These are phyloP conservation scores for Primulina huaijiensis DNA, from an alignment of 257 asterid genomes.

Conservation along the genomic window DNA sequence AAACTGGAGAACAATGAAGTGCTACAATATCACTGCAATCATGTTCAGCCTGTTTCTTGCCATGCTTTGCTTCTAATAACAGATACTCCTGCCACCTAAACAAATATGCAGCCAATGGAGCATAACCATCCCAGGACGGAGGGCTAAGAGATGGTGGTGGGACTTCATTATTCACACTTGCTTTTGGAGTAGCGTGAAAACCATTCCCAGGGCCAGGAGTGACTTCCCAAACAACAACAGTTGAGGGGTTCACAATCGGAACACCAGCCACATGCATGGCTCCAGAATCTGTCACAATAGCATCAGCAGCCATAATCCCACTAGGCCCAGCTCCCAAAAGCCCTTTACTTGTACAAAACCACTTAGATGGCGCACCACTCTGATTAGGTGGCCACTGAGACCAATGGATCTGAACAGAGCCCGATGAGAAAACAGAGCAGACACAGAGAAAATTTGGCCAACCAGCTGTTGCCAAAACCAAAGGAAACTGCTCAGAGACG, in stretches of 20 bases:
- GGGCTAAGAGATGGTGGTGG: conserved; percentile 90
- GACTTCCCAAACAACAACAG: conserved; percentile 99
- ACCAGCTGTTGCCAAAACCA: conserved; percentile 66
- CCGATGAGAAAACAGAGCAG: conserved; percentile 97
- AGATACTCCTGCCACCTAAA: conserved; percentile 96
- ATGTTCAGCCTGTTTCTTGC: conserved; percentile 62
- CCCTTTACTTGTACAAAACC: conserved; percentile 99
- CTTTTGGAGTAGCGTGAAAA: conserved; percentile 84
- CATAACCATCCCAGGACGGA: conserved; percentile 96
- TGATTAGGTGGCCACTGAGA: conserved; percentile 93
- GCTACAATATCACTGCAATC: conserved; percentile 70
- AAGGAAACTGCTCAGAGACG: conserved; percentile 25
- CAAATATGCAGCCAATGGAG: conserved; percentile 91
- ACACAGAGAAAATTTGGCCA: conserved; percentile 99
- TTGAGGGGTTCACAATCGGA: conserved; percentile 96
- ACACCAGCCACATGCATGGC: conserved; percentile 99
- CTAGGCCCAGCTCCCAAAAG: conserved; percentile 99
- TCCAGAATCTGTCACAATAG: conserved; percentile 93
- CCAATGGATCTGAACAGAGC: conserved; percentile 98
- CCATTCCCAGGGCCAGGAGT: conserved; percentile 98
- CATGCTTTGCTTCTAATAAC: conserved; percentile 75
- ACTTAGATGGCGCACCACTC: conserved; percentile 63
- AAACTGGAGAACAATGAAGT: conserved; percentile 97
- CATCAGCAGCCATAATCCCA: conserved; percentile 99
- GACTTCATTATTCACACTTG: conserved; percentile 60